Conservation (phyloP, 139 green algal species). For the Ettlia oleoabundans region DNA sequence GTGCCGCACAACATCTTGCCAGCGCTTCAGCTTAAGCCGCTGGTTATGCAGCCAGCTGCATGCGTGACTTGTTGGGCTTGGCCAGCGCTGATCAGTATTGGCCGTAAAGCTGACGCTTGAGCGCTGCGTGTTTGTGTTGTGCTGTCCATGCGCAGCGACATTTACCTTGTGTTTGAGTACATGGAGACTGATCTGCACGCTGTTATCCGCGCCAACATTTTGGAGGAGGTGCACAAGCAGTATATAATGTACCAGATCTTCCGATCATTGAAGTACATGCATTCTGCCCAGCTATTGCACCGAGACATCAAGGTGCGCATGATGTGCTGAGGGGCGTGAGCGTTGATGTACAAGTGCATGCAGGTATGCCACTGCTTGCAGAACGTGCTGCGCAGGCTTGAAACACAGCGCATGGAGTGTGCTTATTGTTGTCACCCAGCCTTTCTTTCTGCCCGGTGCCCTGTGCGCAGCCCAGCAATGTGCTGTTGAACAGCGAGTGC, state of each 20-base stretch:
- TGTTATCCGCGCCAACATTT: slow-evolving; percentile 94
- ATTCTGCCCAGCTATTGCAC: slow-evolving; percentile 94
- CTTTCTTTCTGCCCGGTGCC: too few relatives aligned
- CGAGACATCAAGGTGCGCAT: slow-evolving; percentile 92
- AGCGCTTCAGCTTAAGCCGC: neutral
- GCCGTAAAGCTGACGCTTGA: neutral
- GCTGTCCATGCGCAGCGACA: slow-evolving; percentile 7
- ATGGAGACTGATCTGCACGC: slow-evolving; percentile 98
- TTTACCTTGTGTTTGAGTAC: slow-evolving; percentile 91
- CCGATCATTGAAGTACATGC: slow-evolving; percentile 96
- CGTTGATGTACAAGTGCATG: neutral
- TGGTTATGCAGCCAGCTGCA: neutral
- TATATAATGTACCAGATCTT: slow-evolving; percentile 99
- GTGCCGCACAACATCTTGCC: neutral
- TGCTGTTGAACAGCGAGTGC: slow-evolving; percentile 98
- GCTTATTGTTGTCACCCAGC: too few relatives aligned
- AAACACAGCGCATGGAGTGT: too few relatives aligned
- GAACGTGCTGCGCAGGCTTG: too few relatives aligned
- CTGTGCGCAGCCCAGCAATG: slow-evolving; percentile 87
- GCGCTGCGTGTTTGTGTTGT: neutral
- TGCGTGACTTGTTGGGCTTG: neutral
- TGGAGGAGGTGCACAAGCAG: slow-evolving; percentile 97
- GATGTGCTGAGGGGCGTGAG: neutral
- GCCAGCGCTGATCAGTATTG: too few relatives aligned
- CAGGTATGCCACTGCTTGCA: neutral